Conservation (phyloP, 2,329 filamentous ascomycete genomes). For the Alternaria viburni region DNA sequence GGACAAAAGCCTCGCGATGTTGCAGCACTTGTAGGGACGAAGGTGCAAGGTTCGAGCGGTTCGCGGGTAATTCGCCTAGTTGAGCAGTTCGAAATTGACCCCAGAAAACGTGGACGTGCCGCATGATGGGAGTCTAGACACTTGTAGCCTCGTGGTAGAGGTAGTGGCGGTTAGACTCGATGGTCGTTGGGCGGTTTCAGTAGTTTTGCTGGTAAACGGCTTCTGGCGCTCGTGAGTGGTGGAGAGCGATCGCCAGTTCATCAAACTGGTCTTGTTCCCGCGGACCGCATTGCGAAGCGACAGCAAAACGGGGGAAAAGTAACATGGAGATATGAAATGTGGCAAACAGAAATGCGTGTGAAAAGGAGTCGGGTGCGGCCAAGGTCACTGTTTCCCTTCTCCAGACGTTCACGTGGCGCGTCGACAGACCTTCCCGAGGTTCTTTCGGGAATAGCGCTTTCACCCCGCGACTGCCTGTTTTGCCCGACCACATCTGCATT, state of each 20-base stretch:
- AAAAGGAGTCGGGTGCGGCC: not conserved
- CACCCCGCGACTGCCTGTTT: not conserved
- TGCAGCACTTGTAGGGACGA: constrained; percentile 21
- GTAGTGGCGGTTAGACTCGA: constrained; percentile 13
- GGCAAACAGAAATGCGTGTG: not conserved
- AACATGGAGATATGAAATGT: not conserved
- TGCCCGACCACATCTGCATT: not conserved
- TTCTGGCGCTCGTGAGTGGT: constrained; percentile 15
- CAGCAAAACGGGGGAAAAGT: not conserved
- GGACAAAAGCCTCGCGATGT: constrained; percentile 25
- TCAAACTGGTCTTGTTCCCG: constrained; percentile 10
- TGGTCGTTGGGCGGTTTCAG: constrained; percentile 12
- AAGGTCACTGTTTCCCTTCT: not conserved
- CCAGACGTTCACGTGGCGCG: not conserved
- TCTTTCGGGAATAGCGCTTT: constrained; percentile 1
- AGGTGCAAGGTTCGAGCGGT: constrained; percentile 10
- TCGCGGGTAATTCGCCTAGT: constrained; percentile 34
- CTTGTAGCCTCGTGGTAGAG: constrained; percentile 15
- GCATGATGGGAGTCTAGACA: constrained; percentile 28
- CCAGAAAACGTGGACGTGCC: constrained; percentile 27
- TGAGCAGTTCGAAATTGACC: constrained; percentile 29
- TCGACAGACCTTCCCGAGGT: not conserved
- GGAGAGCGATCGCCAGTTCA: constrained; percentile 1
- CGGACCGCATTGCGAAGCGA: constrained; percentile 1
- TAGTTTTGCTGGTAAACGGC: not conserved